Conservation (phyloP, 2,329 filamentous ascomycete species). For the Bipolaris sorokiniana region DNA sequence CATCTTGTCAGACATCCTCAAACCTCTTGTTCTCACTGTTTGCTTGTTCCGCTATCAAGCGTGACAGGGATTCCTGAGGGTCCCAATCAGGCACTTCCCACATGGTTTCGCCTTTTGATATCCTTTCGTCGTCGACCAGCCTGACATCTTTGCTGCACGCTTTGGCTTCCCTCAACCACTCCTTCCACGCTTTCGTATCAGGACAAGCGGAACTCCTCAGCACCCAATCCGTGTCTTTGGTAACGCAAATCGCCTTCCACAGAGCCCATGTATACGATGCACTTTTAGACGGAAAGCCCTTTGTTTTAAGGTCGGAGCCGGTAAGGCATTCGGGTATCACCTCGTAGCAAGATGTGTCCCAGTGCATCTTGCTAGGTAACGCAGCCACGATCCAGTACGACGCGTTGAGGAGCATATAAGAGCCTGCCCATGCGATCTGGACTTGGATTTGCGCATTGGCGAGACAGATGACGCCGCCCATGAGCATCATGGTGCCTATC, state of each 20-base stretch:
- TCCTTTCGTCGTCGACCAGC: conserved; percentile 13
- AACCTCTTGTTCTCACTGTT: conserved; percentile 22
- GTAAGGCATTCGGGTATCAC: conserved; percentile 48
- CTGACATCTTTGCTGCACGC: conserved; percentile 26
- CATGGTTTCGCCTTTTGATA: conserved; percentile 21
- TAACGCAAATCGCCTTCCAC: conserved; percentile 57
- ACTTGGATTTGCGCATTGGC: conserved; percentile 57
- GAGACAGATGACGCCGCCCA: conserved; percentile 59
- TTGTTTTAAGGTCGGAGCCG: conserved; percentile 43
- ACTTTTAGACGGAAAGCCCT: conserved; percentile 42
- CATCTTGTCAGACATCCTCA: conserved; percentile 24
- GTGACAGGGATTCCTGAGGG: conserved; percentile 32
- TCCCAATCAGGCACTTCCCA: conserved; percentile 47
- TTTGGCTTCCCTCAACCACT: conserved; percentile 50
- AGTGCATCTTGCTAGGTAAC: conserved; percentile 54
- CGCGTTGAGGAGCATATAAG: conserved; percentile 58
- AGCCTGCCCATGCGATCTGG: conserved; percentile 57
- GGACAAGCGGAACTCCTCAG: conserved; percentile 50
- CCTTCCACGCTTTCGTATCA: conserved; percentile 50
- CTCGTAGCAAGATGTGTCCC: conserved; percentile 55
- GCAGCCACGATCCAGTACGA: conserved; percentile 60
- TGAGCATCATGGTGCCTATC: conserved; percentile 58
- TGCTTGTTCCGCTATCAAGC: conserved; percentile 31
- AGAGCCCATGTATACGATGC: conserved; percentile 55
- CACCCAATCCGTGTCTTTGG: conserved; percentile 54